Conservation (phyloP, 257 asterid genomes). For the Marsdenia floribunda region DNA sequence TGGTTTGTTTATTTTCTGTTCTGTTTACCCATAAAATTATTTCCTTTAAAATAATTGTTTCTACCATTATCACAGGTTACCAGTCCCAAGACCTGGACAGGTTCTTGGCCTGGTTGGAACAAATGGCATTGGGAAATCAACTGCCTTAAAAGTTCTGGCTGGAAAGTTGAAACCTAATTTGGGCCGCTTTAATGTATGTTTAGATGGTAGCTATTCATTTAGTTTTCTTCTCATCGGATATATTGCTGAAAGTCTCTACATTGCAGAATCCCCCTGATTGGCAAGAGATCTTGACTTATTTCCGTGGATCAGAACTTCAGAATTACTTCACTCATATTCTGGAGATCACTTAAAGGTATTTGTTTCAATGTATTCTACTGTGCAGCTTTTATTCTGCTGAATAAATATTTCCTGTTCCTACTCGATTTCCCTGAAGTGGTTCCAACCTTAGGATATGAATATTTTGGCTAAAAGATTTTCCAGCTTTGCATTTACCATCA, state of each 20-base stretch:
- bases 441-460: background rate
- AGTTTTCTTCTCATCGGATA: background rate
- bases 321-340: slow-evolving; percentile 93
- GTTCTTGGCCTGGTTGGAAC: slow-evolving; percentile 99
- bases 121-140: slow-evolving; percentile 93
- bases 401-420: background rate
- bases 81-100: slow-evolving; percentile 98
- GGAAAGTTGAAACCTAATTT: slow-evolving; percentile 96
- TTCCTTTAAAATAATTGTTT: background rate
- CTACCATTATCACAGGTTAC: slow-evolving; percentile 49
- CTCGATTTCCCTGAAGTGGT: background rate
- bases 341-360: slow-evolving; percentile 92
- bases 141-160: slow-evolving; percentile 90
- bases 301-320: slow-evolving; percentile 97
- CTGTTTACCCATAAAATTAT: background rate
- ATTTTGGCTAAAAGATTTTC: background rate
- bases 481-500: background rate
- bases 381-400: background rate
- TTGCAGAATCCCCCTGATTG: slow-evolving; percentile 98
- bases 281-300: slow-evolving; percentile 96
- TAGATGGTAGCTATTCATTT: slow-evolving; percentile 2
- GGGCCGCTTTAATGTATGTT: slow-evolving; percentile 76
- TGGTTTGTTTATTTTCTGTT: background rate
- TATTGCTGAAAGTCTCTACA: slow-evolving; percentile 22
- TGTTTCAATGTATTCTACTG: background rate